Base-by-base conservation (phyloP, 2,329 filamentous ascomycete species). In the Calonectria pteridis region DNA sequence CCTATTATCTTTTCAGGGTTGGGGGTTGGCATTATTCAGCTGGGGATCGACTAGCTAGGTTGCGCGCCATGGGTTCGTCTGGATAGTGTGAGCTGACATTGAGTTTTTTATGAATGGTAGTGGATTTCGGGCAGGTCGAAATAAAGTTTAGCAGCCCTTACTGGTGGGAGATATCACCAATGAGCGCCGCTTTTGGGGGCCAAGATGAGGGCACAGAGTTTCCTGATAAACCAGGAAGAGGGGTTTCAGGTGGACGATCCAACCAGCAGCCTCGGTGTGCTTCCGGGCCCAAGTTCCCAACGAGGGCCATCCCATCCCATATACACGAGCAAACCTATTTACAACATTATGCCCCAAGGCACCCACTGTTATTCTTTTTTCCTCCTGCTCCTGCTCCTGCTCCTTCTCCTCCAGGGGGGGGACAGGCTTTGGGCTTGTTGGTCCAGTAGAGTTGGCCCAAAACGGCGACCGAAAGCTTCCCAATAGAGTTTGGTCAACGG, bases 151-250 rank as follows among this genome's bases (percentile, higher is more conserved):
- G 55, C 55, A 62, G 6, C 55, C 55, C 55, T 62, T 35, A 62
- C 55, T 62, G 55, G 55, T 62, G 55, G 55, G 55, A 62, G 55
- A 62, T 62, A 62, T 62, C 55, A 62, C 55, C 55, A 62, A 62
- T 62, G 55, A 62, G 33, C 55, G 33, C 35, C 33, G 23, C n/a
- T 6, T 40, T 35, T 46, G 43, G 23, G 55, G 23, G 33, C 55
- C 43, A 46, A 62, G 55, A 33, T 62, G n/a, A 40, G 55, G 7
- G 33, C 7, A 28, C 23, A 37, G 37, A 23, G 55, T 62, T 62
- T 62, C 23, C 33, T 13, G 55, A 62, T 40, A 40, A n/a, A 46
- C 33, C 55, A 62, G 55, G 55, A 62, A 28, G 55, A 62, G 55
- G 55, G 55, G 55, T 62, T 62, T 62, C 55, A 62, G 55, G 55